A percentile compares a stretch with the other conserved stretches of the same genome.
phyloP scores from a whole-genome alignment of 2,329 filamentous ascomycete species.

The Knufia petricola region DNA sequence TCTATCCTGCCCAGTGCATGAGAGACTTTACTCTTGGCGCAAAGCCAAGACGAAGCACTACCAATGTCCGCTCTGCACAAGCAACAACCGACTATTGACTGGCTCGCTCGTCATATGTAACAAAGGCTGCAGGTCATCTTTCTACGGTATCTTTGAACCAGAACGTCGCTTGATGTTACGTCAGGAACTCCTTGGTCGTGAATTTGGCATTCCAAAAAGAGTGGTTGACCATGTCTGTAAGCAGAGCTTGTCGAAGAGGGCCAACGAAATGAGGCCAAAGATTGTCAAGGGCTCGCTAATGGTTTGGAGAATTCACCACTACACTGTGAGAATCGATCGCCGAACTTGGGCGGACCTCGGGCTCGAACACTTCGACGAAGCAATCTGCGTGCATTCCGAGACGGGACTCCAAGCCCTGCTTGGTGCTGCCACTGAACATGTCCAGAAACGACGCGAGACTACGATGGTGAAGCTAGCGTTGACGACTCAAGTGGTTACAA shows the following conservation, averaged over 20 bases:
- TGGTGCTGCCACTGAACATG: not conserved
- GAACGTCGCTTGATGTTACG: conserved; percentile 2
- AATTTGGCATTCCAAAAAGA: not conserved
- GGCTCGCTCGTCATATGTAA: conserved; percentile 4
- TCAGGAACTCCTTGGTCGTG: not conserved
- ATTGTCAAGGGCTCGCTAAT: conserved; percentile 1
- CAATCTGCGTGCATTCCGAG: conserved; percentile 1
- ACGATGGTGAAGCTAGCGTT: not conserved
- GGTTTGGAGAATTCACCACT: not conserved
- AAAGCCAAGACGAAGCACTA: not conserved
- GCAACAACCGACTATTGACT: not conserved
- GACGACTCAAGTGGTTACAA: not conserved
- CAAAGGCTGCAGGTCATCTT: not conserved
- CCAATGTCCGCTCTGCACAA: conserved; percentile 1
- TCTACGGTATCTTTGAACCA: conserved; percentile 3
- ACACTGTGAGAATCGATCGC: not conserved
- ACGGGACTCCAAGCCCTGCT: not conserved
- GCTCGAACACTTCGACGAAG: not conserved
- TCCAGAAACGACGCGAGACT: not conserved
- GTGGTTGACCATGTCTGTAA: not conserved
- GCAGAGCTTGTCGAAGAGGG: not conserved
- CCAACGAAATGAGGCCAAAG: not conserved
- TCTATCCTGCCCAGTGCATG: conserved; percentile 3
- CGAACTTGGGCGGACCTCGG: not conserved
- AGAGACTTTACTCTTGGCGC: not conserved